Conservation (phyloP, 495 filamentous ascomycete species). For the Xylaria grammica region DNA sequence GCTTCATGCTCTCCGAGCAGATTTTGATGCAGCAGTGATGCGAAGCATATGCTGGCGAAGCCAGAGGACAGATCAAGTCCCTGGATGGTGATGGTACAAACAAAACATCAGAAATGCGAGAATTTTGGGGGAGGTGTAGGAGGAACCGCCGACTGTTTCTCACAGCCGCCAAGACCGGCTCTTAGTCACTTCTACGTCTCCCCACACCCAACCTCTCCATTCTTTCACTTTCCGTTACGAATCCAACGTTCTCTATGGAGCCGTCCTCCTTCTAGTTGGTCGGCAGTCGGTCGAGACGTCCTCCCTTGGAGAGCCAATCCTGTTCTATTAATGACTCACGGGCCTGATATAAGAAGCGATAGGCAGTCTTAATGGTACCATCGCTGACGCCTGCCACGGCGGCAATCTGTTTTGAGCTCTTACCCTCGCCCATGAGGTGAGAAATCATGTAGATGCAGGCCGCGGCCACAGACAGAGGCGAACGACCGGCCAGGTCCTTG, state of each 20-base stretch:
- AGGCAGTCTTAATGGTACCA: conserved; percentile 92
- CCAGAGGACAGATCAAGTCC: neutral
- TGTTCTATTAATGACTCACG: conserved; percentile 75
- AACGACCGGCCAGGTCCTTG: conserved; percentile 86
- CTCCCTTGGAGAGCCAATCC: conserved; percentile 73
- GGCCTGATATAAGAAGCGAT: conserved; percentile 80
- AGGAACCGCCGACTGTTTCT: neutral
- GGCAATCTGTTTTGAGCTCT: conserved; percentile 83
- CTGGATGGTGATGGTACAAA: neutral
- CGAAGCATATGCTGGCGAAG: neutral
- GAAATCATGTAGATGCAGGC: conserved; percentile 96
- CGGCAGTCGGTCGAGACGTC: conserved; percentile 72
- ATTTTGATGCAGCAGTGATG: conserved; percentile 2
- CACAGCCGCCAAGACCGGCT: neutral
- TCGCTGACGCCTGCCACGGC: conserved; percentile 85
- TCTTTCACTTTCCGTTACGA: neutral
- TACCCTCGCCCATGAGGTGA: conserved; percentile 77
- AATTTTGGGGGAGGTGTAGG: conserved; percentile 1
- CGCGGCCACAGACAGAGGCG: conserved; percentile 90
- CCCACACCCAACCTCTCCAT: neutral
- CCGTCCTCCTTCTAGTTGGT: conserved; percentile 30
- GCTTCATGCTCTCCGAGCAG: conserved; percentile 1
- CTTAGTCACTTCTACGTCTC: neutral
- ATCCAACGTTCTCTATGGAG: neutral
- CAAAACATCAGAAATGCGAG: neutral